Percentiles rank a stretch among this genome's conserved stretches.
Evolutionary conservation across 1,284 basidiomycete genomes (phyloP).

Genomic region (Ustilago curta): DNA sequence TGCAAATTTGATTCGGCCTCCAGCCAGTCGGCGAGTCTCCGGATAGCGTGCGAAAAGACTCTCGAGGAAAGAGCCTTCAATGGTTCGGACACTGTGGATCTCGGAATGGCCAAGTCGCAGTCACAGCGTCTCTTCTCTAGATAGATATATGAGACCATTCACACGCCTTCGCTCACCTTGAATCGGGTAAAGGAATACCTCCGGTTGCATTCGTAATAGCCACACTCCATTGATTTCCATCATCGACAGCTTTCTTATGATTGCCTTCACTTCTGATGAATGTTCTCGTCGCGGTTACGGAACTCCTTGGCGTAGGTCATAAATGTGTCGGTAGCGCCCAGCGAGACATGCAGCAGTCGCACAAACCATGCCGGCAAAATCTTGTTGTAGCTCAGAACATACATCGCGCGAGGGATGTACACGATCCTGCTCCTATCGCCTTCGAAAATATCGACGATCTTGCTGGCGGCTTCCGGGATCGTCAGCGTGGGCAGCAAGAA

Average conservation of each 20-base stretch:
- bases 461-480: constrained; percentile 45
- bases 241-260: not conserved
- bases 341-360: constrained; percentile 3
- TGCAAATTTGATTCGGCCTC: not conserved
- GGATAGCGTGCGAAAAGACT: too few relatives aligned
- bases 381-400: constrained; percentile 42
- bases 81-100: too few relatives aligned
- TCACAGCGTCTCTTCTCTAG: too few relatives aligned
- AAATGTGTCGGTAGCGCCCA: constrained; percentile 42
- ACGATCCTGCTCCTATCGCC: constrained; percentile 45
- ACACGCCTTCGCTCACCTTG: too few relatives aligned
- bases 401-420: constrained; percentile 40
- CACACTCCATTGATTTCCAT: too few relatives aligned
- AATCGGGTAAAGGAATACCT: too few relatives aligned
- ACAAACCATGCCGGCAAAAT: constrained; percentile 40
- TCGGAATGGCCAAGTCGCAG: too few relatives aligned
- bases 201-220: too few relatives aligned
- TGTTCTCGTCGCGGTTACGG: constrained; percentile 28
- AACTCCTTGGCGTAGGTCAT: constrained; percentile 39
- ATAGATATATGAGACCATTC: too few relatives aligned
- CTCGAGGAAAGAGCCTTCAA: too few relatives aligned
- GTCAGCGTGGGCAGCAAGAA: constrained; percentile 55
- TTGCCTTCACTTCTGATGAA: constrained; percentile 24
- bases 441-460: constrained; percentile 52
- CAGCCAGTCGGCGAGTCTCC: not conserved